A percentile compares a stretch with the other conserved stretches of the same genome.
These are phyloP conservation scores for Waltergamsia citrina DNA, from an alignment of 2,329 filamentous ascomycete genomes.

Conservation along the genomic window DNA sequence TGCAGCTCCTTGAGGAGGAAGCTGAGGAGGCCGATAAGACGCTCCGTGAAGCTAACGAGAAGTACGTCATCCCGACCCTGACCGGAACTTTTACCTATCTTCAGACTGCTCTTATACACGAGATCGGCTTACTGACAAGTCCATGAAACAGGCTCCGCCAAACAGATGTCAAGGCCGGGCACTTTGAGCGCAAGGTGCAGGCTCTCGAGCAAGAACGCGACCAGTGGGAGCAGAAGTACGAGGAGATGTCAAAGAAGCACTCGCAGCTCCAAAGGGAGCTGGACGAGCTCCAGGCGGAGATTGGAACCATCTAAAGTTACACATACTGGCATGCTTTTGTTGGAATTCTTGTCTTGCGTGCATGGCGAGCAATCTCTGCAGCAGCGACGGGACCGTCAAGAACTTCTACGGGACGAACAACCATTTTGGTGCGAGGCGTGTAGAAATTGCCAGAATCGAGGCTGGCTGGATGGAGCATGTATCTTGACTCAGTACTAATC, in stretches of 20 bases:
- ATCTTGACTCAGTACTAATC: slow-evolving; percentile 18
- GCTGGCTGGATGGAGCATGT: slow-evolving; percentile 10
- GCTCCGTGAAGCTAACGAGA: slow-evolving; percentile 94
- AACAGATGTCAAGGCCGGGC: slow-evolving; percentile 97
- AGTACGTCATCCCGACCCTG: slow-evolving; percentile 75
- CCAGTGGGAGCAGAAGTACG: slow-evolving; percentile 95
- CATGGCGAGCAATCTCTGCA: slow-evolving; percentile 5
- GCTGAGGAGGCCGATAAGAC: slow-evolving; percentile 95
- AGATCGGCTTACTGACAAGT: too few species aligned
- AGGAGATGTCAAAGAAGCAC: slow-evolving; percentile 94
- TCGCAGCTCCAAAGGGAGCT: slow-evolving; percentile 76
- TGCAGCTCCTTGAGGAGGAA: slow-evolving; percentile 96
- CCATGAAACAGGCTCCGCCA: slow-evolving; percentile 71
- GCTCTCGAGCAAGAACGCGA: slow-evolving; percentile 87
- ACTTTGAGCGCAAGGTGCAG: slow-evolving; percentile 99
- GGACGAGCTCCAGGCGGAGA: slow-evolving; percentile 81
- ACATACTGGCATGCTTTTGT: slow-evolving; percentile 2
- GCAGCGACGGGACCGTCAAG: not conserved
- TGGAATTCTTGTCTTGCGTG: slow-evolving; percentile 5
- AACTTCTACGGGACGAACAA: not conserved
- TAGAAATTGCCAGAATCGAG: not conserved
- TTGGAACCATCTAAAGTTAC: slow-evolving; percentile 72
- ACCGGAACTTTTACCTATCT: slow-evolving; percentile 10
- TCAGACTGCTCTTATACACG: too few species aligned
- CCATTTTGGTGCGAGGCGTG: not conserved